Evolutionary conservation across 2,329 filamentous ascomycete species (phyloP), one percentile per base, ranked within the genome.

Genomic region (Davidsoniella virescens): DNA sequence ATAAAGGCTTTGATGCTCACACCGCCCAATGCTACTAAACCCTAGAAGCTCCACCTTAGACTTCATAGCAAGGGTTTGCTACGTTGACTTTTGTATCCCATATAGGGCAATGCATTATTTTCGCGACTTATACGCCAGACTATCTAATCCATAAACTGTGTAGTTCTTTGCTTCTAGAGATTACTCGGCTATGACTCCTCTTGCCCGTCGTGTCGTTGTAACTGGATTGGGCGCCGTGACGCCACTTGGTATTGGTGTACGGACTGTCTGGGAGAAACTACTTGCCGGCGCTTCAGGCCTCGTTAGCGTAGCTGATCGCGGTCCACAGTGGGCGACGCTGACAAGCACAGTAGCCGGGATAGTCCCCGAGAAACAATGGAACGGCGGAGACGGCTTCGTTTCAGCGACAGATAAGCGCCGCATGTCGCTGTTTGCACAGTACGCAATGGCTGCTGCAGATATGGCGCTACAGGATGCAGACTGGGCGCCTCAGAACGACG

Each of bases 351-450:
- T 96, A 47, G 90, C 88, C 41, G 92, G 84, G 1, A 62, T 92
- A 16, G 84, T 98, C 1, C 87, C 90, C 1, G 63, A 59, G 42
- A 61, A 68, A 9, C 49, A 53, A 42, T 80, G 73, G 78, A 62
- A 64, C 26, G 60, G 72, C 1, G 63, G 66, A 9, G 71, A 79
- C 56, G 81, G 76, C 72, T 59, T 78, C 47, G 23, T 48, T 6
- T 64, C 62, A 43, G 61, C 65, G 20, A 61, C 69, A 1, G 76
- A 80, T 52, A 71, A 75, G 60, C 77, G 87, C 4, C 83, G 86
- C 60, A 93, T 93, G 80, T 87, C 92, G n/a, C 73, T 70, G 20
- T 96, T 96, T 62, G 77, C 87, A 3, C 88, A 96, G 63, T 96
- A 93, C 67, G 90, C 88, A 12, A 73, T 94, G 60, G 87, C 84